Evolutionary conservation across 768 basidiomycete genomes (phyloP).

Genomic region (Boletus edulis): DNA sequence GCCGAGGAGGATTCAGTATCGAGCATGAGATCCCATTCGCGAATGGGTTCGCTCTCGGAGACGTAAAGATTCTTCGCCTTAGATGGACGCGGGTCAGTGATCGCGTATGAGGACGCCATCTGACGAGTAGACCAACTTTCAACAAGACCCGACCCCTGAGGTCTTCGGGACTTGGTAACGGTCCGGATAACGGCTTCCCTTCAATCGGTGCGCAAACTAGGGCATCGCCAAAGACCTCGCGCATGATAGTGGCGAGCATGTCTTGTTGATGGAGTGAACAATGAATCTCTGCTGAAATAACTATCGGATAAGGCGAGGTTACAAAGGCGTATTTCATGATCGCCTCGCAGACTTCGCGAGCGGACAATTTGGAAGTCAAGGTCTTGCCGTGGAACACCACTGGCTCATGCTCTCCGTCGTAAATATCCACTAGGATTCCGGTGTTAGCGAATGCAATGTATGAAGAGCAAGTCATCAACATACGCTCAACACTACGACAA

Average conservation of each 20-base stretch:
- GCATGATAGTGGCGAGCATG: conserved; percentile 72
- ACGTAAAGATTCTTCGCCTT: conserved; percentile 80
- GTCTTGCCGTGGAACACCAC: conserved; percentile 89
- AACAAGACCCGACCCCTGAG: conserved; percentile 77
- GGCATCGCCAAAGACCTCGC: conserved; percentile 52
- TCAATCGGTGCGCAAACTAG: conserved; percentile 50
- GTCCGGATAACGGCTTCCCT: conserved; percentile 44
- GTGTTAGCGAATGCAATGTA: neutral
- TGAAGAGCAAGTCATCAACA: conserved; percentile 29
- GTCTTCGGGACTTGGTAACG: conserved; percentile 81
- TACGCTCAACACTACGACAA: conserved; percentile 92
- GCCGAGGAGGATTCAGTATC: conserved; percentile 44
- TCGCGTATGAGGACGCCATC: neutral
- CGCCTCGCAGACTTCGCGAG: conserved; percentile 79
- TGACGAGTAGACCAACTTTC: conserved; percentile 51
- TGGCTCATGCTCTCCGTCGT: conserved; percentile 83
- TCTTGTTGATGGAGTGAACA: conserved; percentile 80
- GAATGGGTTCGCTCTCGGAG: conserved; percentile 35
- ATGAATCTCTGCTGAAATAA: conserved; percentile 92
- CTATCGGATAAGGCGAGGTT: conserved; percentile 85
- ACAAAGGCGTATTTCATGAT: conserved; percentile 90
- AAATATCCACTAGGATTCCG: conserved; percentile 73
- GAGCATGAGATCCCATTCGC: conserved; percentile 32
- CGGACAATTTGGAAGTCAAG: conserved; percentile 76
- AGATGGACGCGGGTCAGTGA: neutral